phyloP scores from a whole-genome alignment of 75 land plant genomes.

The Picea glauca region DNA sequence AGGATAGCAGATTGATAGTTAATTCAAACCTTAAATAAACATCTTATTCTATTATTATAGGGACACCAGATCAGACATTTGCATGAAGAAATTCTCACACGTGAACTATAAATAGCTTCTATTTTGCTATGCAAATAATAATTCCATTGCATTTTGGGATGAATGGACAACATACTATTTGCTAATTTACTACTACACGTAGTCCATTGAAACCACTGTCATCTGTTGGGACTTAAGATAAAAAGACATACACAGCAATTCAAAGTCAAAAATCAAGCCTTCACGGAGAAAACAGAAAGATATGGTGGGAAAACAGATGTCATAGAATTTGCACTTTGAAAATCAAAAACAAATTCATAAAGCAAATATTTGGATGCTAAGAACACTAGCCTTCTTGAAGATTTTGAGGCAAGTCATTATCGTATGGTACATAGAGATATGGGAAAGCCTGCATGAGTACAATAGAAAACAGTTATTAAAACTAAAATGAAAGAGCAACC shows the following conservation, averaged over 20 bases:
- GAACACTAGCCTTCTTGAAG: constrained; percentile 31
- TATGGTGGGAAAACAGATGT: background rate
- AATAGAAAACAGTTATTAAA: background rate
- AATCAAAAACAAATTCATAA: background rate
- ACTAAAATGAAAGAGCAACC: background rate
- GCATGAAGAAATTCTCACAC: background rate
- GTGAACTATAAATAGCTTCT: background rate
- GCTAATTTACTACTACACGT: background rate
- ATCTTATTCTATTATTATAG: background rate
- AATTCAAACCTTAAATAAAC: background rate
- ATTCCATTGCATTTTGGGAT: background rate
- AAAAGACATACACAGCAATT: too few relatives aligned
- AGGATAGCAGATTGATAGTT: background rate
- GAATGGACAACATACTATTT: background rate
- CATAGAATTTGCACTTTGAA: background rate
- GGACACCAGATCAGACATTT: background rate
- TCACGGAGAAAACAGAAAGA: background rate
- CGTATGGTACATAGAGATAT: constrained; percentile 42
- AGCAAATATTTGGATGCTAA: background rate
- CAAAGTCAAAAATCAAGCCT: too few relatives aligned
- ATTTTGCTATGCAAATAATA: background rate
- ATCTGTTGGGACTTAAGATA: too few relatives aligned
- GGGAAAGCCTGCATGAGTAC: constrained; percentile 26
- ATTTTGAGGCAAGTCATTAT: constrained; percentile 36
- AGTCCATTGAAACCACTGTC: background rate